Evolutionary conservation across 208 protist species (phyloP).

Genomic region (Crithidia brevicula): DNA sequence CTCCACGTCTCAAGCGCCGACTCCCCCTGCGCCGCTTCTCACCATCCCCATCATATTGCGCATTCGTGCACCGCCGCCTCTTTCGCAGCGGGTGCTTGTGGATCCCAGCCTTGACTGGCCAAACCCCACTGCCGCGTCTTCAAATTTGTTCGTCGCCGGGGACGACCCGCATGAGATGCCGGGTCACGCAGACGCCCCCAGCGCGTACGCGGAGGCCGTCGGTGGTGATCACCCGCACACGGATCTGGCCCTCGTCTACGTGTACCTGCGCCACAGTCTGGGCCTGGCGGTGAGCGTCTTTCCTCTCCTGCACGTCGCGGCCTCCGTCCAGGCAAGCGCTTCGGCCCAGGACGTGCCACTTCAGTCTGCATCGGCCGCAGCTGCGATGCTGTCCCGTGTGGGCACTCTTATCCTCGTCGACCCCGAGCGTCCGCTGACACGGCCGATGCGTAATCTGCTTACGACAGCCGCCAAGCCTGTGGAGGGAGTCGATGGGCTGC

Average conservation of each 20-base stretch:
- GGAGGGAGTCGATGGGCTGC: conserved; percentile 18
- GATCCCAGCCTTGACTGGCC: conserved; percentile 95
- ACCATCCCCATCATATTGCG: conserved; percentile 41
- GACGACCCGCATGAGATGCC: conserved; percentile 80
- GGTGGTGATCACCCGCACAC: conserved; percentile 96
- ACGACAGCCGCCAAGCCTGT: conserved; percentile 18
- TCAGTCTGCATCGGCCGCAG: background rate
- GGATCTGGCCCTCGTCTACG: conserved; percentile 91
- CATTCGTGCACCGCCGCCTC: conserved; percentile 69
- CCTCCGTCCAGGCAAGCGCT: background rate
- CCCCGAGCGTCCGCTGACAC: conserved; percentile 47
- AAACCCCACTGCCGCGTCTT: conserved; percentile 73
- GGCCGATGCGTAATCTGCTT: conserved; percentile 35
- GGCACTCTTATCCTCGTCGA: conserved; percentile 55
- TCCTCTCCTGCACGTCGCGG: conserved; percentile 28
- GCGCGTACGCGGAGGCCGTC: conserved; percentile 86
- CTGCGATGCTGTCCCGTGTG: conserved; percentile 1
- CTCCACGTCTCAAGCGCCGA: background rate
- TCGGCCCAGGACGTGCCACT: no score
- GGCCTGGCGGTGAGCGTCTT: conserved; percentile 54
- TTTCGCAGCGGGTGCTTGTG: conserved; percentile 87
- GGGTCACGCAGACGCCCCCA: background rate
- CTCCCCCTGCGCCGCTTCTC: background rate
- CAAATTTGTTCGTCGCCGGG: conserved; percentile 84
- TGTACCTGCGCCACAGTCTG: conserved; percentile 51